Base-by-base conservation (phyloP, 139 green algal genomes). In the Micromonas pusilla region DNA sequence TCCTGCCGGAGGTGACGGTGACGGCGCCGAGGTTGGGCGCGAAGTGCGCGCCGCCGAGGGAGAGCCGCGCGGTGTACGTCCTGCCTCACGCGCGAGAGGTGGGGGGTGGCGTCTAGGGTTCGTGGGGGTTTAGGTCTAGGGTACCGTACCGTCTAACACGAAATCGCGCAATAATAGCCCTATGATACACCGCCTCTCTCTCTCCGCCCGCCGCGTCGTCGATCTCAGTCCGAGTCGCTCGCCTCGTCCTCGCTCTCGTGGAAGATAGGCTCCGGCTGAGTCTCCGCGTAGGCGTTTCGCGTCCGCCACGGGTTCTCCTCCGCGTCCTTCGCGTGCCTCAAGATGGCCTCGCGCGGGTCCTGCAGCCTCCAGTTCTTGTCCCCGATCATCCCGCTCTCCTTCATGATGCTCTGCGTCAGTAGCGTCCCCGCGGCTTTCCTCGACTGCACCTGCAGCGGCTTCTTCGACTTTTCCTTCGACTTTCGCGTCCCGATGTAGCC, bases 381-480 rank as follows among this genome's bases (percentile, higher is more conserved):
- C 31, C 53, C 53, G 3, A 84, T 38, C 36, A 85, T 28, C 21
- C 74, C 83, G 30, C 67, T 68, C 54, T 85, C 81, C 52, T 66
- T 79, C 32, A 87, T 66, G 1, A 87, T 37, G 57, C 85, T 82
- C 63, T 87, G 83, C 30, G 83, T 87, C 33, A 87, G 72, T 33
- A 87, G 30, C 45, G 62, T 85, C 21, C 72, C 63, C 39, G 79
- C 79, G 20, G 76, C 65, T 45, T 78, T n/a, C 9, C 2, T 31
- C 32, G 63, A 79, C 30, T 70, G 76, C 45, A 81, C 52, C 26
- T 87, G 80, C 26, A 74, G 80, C n/a, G 64, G 79, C 25, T 79
- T 78, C 38, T 31, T 72, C 62, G 23, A 31, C 31, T 57, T 73
- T 9, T 52, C 20, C 36, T 52, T 52, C 76, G 82, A 79, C 57